These are phyloP conservation scores for Fusarium xylarioides DNA, from an alignment of 2,329 filamentous ascomycete genomes.

Conservation along the genomic window DNA sequence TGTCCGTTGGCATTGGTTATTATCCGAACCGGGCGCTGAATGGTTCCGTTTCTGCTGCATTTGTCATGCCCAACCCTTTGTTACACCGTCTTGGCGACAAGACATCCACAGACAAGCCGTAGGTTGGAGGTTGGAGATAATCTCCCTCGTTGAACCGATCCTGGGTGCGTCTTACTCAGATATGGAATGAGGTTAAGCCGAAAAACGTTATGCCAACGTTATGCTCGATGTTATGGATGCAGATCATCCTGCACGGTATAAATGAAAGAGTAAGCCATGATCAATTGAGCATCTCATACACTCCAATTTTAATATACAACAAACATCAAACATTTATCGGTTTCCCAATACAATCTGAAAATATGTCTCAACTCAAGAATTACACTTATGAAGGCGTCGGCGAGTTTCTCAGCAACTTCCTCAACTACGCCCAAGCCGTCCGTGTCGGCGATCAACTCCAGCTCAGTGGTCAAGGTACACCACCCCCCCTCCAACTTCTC, in stretches of 20 bases:
- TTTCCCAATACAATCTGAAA: rapidly evolving
- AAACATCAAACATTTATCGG: rapidly evolving
- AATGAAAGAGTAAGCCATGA: background rate
- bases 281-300: background rate
- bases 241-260: background rate
- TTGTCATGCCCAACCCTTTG: slow-evolving; percentile 25
- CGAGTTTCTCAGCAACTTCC: slow-evolving; percentile 43
- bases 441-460: slow-evolving; percentile 59
- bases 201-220: background rate
- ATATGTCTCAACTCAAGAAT: slow-evolving; percentile 46
- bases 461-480: slow-evolving; percentile 56
- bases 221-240: background rate
- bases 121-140: background rate
- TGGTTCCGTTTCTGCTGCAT: background rate
- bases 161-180: background rate
- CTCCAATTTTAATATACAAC: rapidly evolving
- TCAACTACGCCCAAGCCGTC: slow-evolving; percentile 58
- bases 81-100: slow-evolving; percentile 29
- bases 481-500: background rate
- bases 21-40: background rate
- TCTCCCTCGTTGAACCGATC: rapidly evolving
- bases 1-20: background rate
- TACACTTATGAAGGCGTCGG: slow-evolving; percentile 43
- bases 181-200: background rate
- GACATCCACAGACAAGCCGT: background rate